Base-by-base conservation (phyloP, 176 grass and related monocot species). In the Zizania latifolia region DNA sequence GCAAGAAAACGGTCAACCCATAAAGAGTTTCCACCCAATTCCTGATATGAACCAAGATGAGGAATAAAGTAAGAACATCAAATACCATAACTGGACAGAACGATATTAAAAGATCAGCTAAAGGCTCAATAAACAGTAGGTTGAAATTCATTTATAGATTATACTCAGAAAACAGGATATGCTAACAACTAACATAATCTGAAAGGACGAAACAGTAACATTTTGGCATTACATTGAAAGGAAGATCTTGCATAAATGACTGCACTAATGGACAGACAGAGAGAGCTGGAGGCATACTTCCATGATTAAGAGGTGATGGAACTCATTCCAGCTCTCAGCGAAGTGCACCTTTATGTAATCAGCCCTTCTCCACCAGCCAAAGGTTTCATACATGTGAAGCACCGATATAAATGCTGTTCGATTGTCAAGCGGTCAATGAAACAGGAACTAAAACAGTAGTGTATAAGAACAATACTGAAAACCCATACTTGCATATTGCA, bases 301-400 rank as follows among this genome's bases (percentile, higher is more conserved):
- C 95, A 99, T 99, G 58, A 99, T 99, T 50, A 94, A 65, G 44
- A 99, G 89, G 79, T 99, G 95, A 46, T 99, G 91, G 58, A 94
- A 65, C 86, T 99, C 95, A 29, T 99, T 99, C 95, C 77, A 90
- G 82, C 84, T 99, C 75, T 99, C 76, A 9, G 95, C 95, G 86
- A 99, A 94, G 79, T 99, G 95, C 62, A 99, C 95, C 74, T 99
- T 99, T 72, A 99, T 60, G 33, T 99, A 94, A 58, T 99, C 95
- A 34, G 91, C 76, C 86, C 64, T 81, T 74, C 95, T 92, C 84
- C 63, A 94, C 91, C 88, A 99, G 3, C 95, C 95, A 58, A 99
- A 94, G 37, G 91, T 98, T 74, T 98, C 95, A 27, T 98, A 94
- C 84, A 98, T 1, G 78, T 98, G 95, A 72, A 98, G 86, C 71